Evolutionary conservation across 805 yeast genomes (phyloP), one percentile per base, ranked within the genome.

Genomic region (Wilhelminamyces savonicus): DNA sequence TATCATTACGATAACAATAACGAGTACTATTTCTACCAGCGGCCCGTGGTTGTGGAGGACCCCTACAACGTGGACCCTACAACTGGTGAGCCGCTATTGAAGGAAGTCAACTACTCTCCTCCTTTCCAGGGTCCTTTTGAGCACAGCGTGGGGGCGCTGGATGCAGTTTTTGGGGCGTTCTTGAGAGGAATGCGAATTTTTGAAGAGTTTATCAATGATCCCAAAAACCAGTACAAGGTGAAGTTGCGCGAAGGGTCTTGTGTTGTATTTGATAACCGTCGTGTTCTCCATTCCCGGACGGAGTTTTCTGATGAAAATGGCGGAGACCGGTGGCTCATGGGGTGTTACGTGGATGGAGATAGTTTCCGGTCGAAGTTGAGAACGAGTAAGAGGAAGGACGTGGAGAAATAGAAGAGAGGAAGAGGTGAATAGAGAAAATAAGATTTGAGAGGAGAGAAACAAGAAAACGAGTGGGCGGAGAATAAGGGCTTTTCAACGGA

Each of bases 71-170:
- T 42, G 13, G 50, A 46, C 18, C 23, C 40, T 2, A 28, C 26
- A 9, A 34, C 49, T 2, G 36, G 37, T 14, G 31, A 34, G 5
- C 48, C 52, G 1, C 33, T 45, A 21, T 71, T 80, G 39, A 69
- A 69, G 41, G 77, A 71, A 30, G 71, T 81, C 13, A 80, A 79
- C 47, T 82, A 82, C 51, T 76, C 90, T 1, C 92, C 94, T 2
- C 90, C 88, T 8, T 82, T 80, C 59, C 94, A 82, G 47, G 90
- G 83, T 0, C 90, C 90, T 1, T 73, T 76, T 34, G 85, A 80
- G 39, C 56, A 55, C 32, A 77, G 76, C 13, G 66, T 73, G n/a
- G 41, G 56, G 13, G 60, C 65, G 5, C 66, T 64, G 30, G 35
- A 19, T 24, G 54, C 59, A 24, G 43, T 66, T 7, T 73, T 78